These are phyloP conservation scores for Septoria linicola DNA, from an alignment of 2,329 filamentous ascomycete genomes.

Conservation along the genomic window DNA sequence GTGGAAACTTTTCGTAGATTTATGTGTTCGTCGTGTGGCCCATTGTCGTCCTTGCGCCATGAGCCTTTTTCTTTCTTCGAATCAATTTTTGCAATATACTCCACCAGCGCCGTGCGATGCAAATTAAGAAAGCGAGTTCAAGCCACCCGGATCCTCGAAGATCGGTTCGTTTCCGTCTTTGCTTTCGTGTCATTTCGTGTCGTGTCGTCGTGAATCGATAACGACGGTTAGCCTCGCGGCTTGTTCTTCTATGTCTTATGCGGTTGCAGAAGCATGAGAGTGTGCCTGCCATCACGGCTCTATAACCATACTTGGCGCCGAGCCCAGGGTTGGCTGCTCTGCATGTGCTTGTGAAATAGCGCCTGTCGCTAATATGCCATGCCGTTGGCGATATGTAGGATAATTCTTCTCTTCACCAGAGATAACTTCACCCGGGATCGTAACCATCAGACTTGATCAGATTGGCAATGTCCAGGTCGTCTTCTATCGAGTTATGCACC, in stretches of 20 bases:
- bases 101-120: slow-evolving; percentile 17
- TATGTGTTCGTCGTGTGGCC: too few relatives aligned
- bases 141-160: not conserved
- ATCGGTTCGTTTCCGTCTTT: not conserved
- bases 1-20: slow-evolving; percentile 11
- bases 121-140: not conserved
- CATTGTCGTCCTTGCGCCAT: too few relatives aligned
- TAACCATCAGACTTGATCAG: slow-evolving; percentile 13
- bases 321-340: too few relatives aligned
- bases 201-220: slow-evolving; percentile 9
- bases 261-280: not conserved
- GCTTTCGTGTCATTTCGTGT: slow-evolving; percentile 12
- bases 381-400: too few relatives aligned
- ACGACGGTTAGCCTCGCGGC: slow-evolving; percentile 15
- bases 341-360: too few relatives aligned
- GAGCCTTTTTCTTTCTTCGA: not conserved
- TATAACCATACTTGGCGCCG: not conserved
- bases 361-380: too few relatives aligned
- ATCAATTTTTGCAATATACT: not conserved
- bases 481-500: slow-evolving; percentile 12
- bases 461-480: slow-evolving; percentile 12
- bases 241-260: slow-evolving; percentile 8
- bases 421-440: not conserved
- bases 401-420: too few relatives aligned
- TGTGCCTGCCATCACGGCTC: not conserved